Base-by-base conservation (phyloP, 2,329 filamentous ascomycete species). In the Epichloe glyceriae region DNA sequence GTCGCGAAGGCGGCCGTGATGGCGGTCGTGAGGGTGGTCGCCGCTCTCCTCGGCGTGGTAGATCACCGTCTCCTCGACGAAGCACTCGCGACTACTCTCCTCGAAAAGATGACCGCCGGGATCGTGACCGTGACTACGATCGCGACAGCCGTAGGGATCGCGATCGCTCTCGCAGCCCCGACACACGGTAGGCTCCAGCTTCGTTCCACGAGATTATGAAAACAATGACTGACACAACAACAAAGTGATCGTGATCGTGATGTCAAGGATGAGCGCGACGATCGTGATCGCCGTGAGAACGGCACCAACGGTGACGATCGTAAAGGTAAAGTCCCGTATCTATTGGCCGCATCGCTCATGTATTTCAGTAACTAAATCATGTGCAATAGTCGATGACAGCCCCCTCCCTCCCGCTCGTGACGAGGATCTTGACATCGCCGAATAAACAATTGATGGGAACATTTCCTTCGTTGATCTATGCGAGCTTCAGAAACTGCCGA, bases 341-440 rank as follows among this genome's bases (percentile, higher is more conserved):
- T 19, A 34, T 39, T 19, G 26, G 26, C 19, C 38, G 20, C 12
- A 43, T 37, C 41, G 14, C 6, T 2, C 12, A 40, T 26, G 15
- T 3, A 11, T 14, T 6, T 4, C 14, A 14, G 20, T 37, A 38
- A 43, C 40, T 42, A 44, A 42, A 35, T 17, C 0, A 14, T 26
- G 4, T 38, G 1, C 19, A 15, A 12, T 44, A 52, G 52, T 50
- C 46, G 55, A 57, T 61, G 88, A 94, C 59, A 88, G 86, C 61
- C 85, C 88, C 58, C 81, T 87, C 56, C 83, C 86, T 57, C 82
- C 87, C 56, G 84, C 82, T 60, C 88, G 53, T 40, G 53, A 95
- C 64, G 93, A 98, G 67, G 93, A 98, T 65, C 80, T 97, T 65
- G 93, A 98, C 68, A 90, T 93, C 64, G 91, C 90, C 62, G 93